Base-by-base conservation (phyloP, 2,329 filamentous ascomycete genomes). In the Achaetomium macrosporum region DNA sequence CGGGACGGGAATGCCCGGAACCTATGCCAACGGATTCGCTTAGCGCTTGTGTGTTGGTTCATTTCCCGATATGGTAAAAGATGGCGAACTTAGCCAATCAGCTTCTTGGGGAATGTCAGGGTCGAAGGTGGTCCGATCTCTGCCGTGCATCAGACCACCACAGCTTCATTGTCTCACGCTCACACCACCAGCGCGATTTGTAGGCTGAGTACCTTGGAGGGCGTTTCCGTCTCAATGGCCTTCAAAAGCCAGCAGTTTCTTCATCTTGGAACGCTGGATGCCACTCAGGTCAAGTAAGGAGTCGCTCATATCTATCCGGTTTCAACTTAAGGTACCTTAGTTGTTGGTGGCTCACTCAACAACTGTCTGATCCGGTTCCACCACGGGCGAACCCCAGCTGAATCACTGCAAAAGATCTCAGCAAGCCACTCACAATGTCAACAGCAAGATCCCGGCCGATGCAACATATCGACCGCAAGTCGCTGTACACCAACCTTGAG, bases 401-500 rank as follows among this genome's bases (percentile, higher is more conserved):
- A 29, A 13, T 13, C 29, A 37, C 31, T 3, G 2, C 29, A 25
- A 42, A 8, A 12, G 15, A 37, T 16, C 33, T 17, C 44, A 25
- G 20, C 29, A 30, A 31, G 31, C 15, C 20, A 13, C 15, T 47
- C 54, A 57, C 31, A 37, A 64, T 64, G 61, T 55, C 60, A 17
- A 44, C 54, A 25, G 36, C 53, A 48, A 54, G 51, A 19, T 47
- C 42, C 5, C 55, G 55, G 13, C 59, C 59, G 30, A 62, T 64
- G 54, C 73, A 83, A 65, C 85, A 88, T 63, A 76, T 90, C 59
- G 80, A 85, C 66, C 81, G 86, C 42, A 81, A 84, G 67, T 81
- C 85, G 40, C 74, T 90, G 6, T 89, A 89, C 68, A 87, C 82
- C 20, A 81, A 79, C 60, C 75, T 90, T 15, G 84, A 88, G 57